Conservation (phyloP, 768 basidiomycete genomes). For the Kwoniella europaea region DNA sequence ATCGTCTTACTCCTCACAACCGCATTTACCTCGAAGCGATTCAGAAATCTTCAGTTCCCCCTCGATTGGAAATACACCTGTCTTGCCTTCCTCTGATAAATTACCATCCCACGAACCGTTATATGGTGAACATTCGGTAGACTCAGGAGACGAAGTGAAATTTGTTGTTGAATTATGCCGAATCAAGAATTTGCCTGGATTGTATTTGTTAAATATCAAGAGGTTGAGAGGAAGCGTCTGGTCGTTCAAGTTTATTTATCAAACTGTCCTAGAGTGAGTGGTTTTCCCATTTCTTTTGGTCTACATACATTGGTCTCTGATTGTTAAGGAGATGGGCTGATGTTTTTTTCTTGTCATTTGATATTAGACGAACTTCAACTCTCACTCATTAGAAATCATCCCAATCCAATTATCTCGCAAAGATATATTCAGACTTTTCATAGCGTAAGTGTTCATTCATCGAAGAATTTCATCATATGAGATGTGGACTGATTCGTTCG, state of each 20-base stretch:
- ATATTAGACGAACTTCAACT: slow-evolving; percentile 19
- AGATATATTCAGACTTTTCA: too few species aligned
- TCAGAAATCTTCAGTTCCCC: slow-evolving; percentile 35
- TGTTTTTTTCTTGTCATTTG: neutral
- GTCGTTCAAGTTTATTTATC: slow-evolving; percentile 66
- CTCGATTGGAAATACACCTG: slow-evolving; percentile 24
- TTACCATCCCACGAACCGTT: slow-evolving; percentile 59
- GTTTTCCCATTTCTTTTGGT: neutral
- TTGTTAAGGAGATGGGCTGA: slow-evolving; percentile 8
- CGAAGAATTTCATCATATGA: too few species aligned
- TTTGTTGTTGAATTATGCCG: slow-evolving; percentile 94
- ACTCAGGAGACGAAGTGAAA: slow-evolving; percentile 92
- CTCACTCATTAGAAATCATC: slow-evolving; percentile 16
- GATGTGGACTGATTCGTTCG: too few species aligned
- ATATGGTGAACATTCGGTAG: slow-evolving; percentile 77
- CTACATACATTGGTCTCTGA: neutral
- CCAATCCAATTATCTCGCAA: too few species aligned
- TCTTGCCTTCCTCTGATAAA: slow-evolving; percentile 60
- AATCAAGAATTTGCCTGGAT: slow-evolving; percentile 84
- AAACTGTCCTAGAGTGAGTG: slow-evolving; percentile 57
- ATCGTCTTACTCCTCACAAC: slow-evolving; percentile 69
- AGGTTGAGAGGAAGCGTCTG: slow-evolving; percentile 88
- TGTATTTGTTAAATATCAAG: slow-evolving; percentile 89
- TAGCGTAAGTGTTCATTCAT: too few species aligned
- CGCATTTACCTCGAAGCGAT: slow-evolving; percentile 34